Percentiles rank a stretch among this genome's conserved stretches.
Conservation (phyloP, 768 basidiomycete species). For the Naganishia friedmannii region DNA sequence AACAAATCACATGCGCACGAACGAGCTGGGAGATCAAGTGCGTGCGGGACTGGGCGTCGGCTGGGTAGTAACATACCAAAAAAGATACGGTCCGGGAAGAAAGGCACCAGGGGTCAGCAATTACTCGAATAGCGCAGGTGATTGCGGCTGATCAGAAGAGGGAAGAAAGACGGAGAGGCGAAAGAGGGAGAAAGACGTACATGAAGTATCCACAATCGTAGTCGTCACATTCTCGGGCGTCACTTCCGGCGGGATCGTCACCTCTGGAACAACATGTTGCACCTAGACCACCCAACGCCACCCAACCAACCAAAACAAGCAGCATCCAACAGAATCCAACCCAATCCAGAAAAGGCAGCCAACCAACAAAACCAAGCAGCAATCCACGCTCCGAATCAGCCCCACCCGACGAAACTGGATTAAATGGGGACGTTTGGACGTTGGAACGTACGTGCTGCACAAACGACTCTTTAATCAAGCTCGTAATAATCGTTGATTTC, state of each 20-base stretch:
- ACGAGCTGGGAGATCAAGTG: constrained; percentile 93
- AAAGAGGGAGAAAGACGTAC: constrained; percentile 55
- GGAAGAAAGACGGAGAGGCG: constrained; percentile 5
- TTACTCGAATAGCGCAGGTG: no score
- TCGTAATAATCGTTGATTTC: constrained; percentile 95
- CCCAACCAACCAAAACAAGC: not conserved
- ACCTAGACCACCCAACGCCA: constrained; percentile 61
- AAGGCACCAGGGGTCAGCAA: no score
- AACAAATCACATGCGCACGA: constrained; percentile 95
- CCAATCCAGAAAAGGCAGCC: no score
- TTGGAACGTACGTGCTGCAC: constrained; percentile 70
- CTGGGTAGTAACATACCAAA: no score
- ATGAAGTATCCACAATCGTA: constrained; percentile 94
- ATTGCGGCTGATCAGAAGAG: no score
- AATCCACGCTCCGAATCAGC: no score
- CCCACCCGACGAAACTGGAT: no score
- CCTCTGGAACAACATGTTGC: constrained; percentile 90
- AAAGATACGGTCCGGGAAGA: no score
- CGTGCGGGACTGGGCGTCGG: constrained; percentile 75
- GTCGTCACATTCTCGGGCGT: constrained; percentile 97
- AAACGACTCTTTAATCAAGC: constrained; percentile 92
- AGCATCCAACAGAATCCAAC: no score
- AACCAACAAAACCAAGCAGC: no score
- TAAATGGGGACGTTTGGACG: no score
- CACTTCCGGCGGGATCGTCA: constrained; percentile 95